phyloP scores from a whole-genome alignment of 2,329 filamentous ascomycete species.

The Thielaviopsis euricoi region DNA sequence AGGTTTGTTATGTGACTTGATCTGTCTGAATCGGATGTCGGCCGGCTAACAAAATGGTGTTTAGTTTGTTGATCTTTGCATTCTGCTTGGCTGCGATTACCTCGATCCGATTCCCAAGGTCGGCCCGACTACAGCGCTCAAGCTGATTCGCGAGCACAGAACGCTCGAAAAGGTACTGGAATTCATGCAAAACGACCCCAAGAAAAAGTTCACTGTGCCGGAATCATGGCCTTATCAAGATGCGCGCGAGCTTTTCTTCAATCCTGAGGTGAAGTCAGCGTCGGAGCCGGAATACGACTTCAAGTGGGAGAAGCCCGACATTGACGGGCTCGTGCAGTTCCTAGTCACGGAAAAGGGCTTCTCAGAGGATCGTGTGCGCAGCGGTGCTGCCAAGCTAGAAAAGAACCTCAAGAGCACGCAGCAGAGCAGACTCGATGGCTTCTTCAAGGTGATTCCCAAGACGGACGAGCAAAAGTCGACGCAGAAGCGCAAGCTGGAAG shows the following conservation, averaged over 20 bases:
- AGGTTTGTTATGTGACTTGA: constrained; percentile 44
- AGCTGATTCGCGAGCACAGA: constrained; percentile 84
- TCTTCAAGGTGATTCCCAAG: constrained; percentile 88
- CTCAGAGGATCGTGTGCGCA: constrained; percentile 81
- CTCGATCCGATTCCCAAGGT: constrained; percentile 92
- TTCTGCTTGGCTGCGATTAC: constrained; percentile 93
- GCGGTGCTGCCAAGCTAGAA: constrained; percentile 58
- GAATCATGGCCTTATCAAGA: constrained; percentile 96
- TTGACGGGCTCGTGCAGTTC: constrained; percentile 78
- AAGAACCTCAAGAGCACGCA: constrained; percentile 88
- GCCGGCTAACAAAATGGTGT: neutral
- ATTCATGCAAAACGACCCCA: constrained; percentile 56
- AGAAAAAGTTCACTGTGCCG: constrained; percentile 68
- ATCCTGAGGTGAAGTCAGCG: constrained; percentile 72
- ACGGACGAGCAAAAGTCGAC: constrained; percentile 70
- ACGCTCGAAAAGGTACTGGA: constrained; percentile 77
- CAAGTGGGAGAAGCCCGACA: constrained; percentile 90
- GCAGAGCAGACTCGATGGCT: constrained; percentile 82
- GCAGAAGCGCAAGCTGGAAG: constrained; percentile 85
- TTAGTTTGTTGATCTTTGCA: constrained; percentile 94
- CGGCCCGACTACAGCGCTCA: constrained; percentile 79
- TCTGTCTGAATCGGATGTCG: too few relatives aligned
- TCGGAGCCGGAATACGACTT: constrained; percentile 84
- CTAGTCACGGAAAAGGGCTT: constrained; percentile 92
- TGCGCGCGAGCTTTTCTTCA: constrained; percentile 78